Evolutionary conservation across 495 filamentous ascomycete species (phyloP), one percentile per base, ranked within the genome.

Genomic region (Podospora tetraspora): DNA sequence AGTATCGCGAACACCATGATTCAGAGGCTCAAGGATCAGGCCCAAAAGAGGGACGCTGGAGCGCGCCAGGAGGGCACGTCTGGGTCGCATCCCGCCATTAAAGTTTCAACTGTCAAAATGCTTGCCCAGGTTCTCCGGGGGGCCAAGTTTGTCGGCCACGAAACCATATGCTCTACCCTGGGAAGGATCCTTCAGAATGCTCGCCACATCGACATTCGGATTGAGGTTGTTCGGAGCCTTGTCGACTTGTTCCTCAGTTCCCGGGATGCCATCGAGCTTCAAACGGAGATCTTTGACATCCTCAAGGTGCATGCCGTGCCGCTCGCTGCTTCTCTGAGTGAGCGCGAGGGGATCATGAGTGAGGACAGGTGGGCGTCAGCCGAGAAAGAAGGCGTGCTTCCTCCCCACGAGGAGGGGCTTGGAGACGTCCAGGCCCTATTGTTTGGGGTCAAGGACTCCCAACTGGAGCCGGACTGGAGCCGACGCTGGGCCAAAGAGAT

Each of bases 51-150:
- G 25, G n/a, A 24, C 13, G 57, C n/a, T 10, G n/a, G 57, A 12
- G 19, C 19, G 13, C 12, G 23, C 4, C 10, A 13, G 19, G 30
- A 64, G 43, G 29, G 30, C 34, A 72, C 12, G 21, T n/a, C 24
- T 8, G 58, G 22, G 57, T 37, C 30, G 29, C n/a, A 66, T 65
- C 64, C 67, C 37, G 23, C 62, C 65, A 64, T 83, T 58, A 80
- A 79, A 66, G 68, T 81, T 32, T 79, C 78, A 2, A 81, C 79
- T 0, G 74, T 82, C 58, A 79, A 81, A 62, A 78, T 79, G 71
- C 68, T 81, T 6, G 76, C 79, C 0, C 75, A 80, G 66, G 68
- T 80, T 0, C 70, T 82, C 11, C 67, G 74, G n/a, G 69, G 76
- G 16, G 69, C 75, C 5, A 68, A 72, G 6, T 80, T 76, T 61